These are phyloP conservation scores for Oryza nivara DNA, from an alignment of 176 grass and related monocot genomes.

Conservation along the genomic window DNA sequence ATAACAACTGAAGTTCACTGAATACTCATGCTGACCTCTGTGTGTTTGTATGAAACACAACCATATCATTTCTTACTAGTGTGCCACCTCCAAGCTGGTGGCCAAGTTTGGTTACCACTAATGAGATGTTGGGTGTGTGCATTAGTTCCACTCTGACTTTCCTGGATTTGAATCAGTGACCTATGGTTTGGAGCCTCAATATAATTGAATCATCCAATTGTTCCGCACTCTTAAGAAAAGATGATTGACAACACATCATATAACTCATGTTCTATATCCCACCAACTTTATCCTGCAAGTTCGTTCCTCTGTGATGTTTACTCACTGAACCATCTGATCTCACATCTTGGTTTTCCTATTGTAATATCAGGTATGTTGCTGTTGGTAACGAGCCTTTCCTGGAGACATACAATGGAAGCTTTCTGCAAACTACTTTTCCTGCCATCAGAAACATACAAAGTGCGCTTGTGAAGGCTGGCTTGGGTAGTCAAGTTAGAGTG, in stretches of 20 bases:
- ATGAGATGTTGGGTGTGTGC: background rate
- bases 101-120: background rate
- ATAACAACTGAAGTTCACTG: background rate
- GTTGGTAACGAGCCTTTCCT: conserved; percentile 98
- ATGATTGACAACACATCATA: conserved; percentile 1
- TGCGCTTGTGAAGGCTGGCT: conserved; percentile 82
- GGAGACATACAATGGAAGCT: conserved; percentile 97
- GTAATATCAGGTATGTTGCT: conserved; percentile 76
- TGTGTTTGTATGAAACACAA: background rate
- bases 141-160: background rate
- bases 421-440: conserved; percentile 92
- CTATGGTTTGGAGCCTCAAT: background rate
- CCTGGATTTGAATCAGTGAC: background rate
- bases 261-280: conserved; percentile 16
- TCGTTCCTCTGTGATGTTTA: background rate
- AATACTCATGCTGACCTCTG: background rate
- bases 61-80: background rate
- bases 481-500: conserved; percentile 76
- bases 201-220: background rate
- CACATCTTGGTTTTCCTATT: conserved; percentile 24
- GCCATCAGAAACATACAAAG: conserved; percentile 80
- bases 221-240: background rate
- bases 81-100: background rate
- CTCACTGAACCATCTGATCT: background rate
- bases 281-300: conserved; percentile 8